Evolutionary conservation across 2,329 filamentous ascomycete species (phyloP).

Genomic region (Verticillium nubilum): DNA sequence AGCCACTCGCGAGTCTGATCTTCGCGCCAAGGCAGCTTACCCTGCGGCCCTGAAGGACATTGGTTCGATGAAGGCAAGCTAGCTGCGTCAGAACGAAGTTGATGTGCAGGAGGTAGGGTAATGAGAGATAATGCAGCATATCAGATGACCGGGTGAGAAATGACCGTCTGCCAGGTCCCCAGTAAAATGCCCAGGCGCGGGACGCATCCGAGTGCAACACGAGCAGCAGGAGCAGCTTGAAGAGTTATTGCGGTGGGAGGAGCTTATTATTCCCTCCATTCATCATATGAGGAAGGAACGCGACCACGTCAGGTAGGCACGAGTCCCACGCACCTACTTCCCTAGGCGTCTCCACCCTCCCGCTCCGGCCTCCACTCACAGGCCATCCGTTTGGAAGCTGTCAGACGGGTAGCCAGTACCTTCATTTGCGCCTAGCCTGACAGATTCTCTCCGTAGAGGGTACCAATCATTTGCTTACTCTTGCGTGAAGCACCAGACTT

Average conservation of each 20-base stretch:
- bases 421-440: background rate
- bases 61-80: too few species aligned
- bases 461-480: too few species aligned
- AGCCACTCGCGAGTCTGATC: too few species aligned
- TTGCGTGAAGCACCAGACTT: background rate
- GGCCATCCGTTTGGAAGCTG: background rate
- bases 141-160: background rate
- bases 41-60: too few species aligned
- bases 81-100: too few species aligned
- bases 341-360: background rate
- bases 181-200: background rate
- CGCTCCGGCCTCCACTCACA: background rate
- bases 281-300: too few species aligned
- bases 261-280: too few species aligned
- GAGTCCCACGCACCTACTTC: background rate
- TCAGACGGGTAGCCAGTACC: background rate
- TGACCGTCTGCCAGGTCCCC: background rate
- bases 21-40: too few species aligned
- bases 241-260: too few species aligned
- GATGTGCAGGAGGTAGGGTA: too few species aligned
- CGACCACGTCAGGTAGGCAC: background rate
- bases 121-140: background rate
- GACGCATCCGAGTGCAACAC: background rate
- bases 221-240: too few species aligned
- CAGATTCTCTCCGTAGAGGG: background rate